phyloP scores from a whole-genome alignment of 2,329 filamentous ascomycete species.

The Pseudocercospora eumusae region DNA sequence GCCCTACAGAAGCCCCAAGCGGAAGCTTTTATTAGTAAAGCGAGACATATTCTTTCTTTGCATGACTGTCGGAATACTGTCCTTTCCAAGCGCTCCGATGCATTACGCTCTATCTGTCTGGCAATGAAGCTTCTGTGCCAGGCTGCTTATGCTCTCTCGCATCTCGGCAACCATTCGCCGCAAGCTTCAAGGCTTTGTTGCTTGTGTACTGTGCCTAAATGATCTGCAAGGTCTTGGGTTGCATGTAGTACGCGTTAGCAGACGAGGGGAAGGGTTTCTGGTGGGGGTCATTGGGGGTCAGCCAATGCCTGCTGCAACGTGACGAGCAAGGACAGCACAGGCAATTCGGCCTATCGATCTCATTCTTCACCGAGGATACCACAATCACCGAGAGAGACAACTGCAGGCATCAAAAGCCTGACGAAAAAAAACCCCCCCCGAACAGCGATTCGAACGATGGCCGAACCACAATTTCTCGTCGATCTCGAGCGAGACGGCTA shows the following conservation, averaged over 20 bases:
- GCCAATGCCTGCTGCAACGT: not conserved
- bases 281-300: not conserved
- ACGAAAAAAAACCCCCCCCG: not conserved
- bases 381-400: not conserved
- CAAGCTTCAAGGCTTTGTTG: constrained; percentile 13
- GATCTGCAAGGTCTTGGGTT: constrained; percentile 11
- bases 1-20: not conserved
- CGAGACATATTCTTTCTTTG: not conserved
- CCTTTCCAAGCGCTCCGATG: too few relatives aligned
- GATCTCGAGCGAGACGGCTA: constrained; percentile 29
- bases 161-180: not conserved
- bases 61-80: not conserved
- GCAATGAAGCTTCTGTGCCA: not conserved
- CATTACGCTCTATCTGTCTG: too few relatives aligned
- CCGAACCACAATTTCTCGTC: constrained; percentile 23
- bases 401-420: not conserved
- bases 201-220: not conserved
- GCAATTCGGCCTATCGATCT: not conserved
- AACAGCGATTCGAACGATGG: constrained; percentile 7
- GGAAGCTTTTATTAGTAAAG: not conserved
- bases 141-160: not conserved
- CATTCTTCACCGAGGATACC: too few relatives aligned
- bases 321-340: not conserved
- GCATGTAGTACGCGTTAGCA: not conserved
- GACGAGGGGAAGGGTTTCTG: not conserved